phyloP scores from a whole-genome alignment of 2,329 filamentous ascomycete species.

The Diaporthe nobilis region DNA sequence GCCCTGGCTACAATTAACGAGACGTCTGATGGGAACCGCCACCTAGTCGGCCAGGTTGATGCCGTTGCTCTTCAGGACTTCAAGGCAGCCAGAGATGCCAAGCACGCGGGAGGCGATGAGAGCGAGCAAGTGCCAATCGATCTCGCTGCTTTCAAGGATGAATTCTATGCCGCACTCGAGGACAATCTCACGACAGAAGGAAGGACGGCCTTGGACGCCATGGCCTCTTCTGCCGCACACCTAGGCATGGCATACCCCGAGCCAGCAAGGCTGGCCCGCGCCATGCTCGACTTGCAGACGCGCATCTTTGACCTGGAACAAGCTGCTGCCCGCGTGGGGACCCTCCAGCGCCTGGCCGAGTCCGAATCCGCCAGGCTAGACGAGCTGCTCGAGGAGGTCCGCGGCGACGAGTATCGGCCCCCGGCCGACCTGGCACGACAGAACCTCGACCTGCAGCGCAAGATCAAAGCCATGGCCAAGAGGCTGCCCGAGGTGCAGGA shows the following conservation, averaged over 20 bases:
- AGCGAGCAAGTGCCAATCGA: slow-evolving; percentile 5
- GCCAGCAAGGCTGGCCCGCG: slow-evolving; percentile 63
- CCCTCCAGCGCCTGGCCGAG: slow-evolving; percentile 70
- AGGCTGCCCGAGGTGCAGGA: slow-evolving; percentile 78
- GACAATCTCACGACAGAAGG: slow-evolving; percentile 69
- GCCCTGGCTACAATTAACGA: slow-evolving; percentile 84
- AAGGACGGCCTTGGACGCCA: slow-evolving; percentile 66
- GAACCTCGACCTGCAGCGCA: slow-evolving; percentile 81
- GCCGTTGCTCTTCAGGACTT: slow-evolving; percentile 70
- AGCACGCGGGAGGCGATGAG: slow-evolving; percentile 47
- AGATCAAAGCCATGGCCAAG: slow-evolving; percentile 74
- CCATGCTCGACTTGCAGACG: slow-evolving; percentile 69
- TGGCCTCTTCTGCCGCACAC: slow-evolving; percentile 66
- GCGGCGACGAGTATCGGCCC: slow-evolving; percentile 64
- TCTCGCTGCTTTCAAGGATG: slow-evolving; percentile 50
- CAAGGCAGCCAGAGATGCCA: slow-evolving; percentile 48
- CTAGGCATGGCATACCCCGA: slow-evolving; percentile 64
- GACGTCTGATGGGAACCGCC: slow-evolving; percentile 78
- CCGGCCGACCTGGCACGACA: slow-evolving; percentile 73
- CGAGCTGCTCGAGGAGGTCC: slow-evolving; percentile 58
- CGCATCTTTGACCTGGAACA: slow-evolving; percentile 69
- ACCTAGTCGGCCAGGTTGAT: slow-evolving; percentile 71
- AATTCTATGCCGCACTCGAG: slow-evolving; percentile 68
- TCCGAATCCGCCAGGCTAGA: slow-evolving; percentile 61
- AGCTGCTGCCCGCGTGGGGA: slow-evolving; percentile 65